Evolutionary conservation across 768 basidiomycete species (phyloP), one percentile per base, ranked within the genome.

Genomic region (Naganishia vaughanmartiniae): DNA sequence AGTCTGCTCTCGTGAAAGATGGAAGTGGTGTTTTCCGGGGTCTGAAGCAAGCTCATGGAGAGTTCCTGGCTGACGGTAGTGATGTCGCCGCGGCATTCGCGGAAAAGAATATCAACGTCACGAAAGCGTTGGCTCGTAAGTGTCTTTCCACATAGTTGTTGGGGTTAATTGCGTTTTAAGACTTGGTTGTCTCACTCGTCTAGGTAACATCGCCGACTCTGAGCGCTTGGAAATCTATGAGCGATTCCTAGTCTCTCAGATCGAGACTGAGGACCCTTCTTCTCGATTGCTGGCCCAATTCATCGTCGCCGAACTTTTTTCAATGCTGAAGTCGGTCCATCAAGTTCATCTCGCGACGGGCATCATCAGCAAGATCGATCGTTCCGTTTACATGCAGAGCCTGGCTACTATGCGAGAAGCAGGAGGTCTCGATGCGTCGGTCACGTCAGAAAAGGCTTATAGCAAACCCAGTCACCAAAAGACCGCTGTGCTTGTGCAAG

Each of bases 131-230:
- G 68, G 90, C 90, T 65, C 86, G 91, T 91, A 70, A 42, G 80
- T 78, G 56, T 28, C n/a, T 54, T 28, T 46, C 4, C 12, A 4
- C 69, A 39, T 34, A 34, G 66, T 58, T 46, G 36, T 28, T 26
- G 55, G 34, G 10, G 2, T 69, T 21, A 54, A 15, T 53, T 12
- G 60, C 2, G n/a, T 28, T 6, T 42, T 63, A 12, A 63, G 19
- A 2, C 14, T 26, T 7, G 24, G 15, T 73, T 46, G 2, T 21
- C 2, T 17, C 30, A 2, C 19, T 63, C 48, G 6, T 51, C 3
- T 1, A 91, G 91, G 87, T 58, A 91, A 90, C 70, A 86, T 92
- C 63, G 75, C 88, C 12, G 78, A 78, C 2, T 89, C 88, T 0
- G 82, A 84, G 46, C 74, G 84, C 24, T 83, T 82, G 65, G 65